Evolutionary conservation across 78 protist genomes (phyloP).

Genomic region (Dictyostelium firmibasis): DNA sequence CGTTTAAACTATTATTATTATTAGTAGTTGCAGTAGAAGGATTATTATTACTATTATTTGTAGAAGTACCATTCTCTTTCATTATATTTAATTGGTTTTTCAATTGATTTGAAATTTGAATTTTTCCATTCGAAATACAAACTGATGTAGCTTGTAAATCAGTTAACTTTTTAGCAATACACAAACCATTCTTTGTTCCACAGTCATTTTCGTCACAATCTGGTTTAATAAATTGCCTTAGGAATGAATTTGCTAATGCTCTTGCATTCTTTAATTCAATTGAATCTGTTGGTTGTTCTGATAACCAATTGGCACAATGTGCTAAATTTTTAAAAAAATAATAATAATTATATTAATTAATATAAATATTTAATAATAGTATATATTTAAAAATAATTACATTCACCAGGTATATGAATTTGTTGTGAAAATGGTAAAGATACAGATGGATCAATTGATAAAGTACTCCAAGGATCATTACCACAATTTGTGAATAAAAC

Average conservation of each 20-base stretch:
- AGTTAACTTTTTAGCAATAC: slow-evolving; percentile 23
- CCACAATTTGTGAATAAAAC: slow-evolving; percentile 38
- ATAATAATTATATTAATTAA: not conserved
- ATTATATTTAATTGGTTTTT: not conserved
- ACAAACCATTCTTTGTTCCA: slow-evolving; percentile 4
- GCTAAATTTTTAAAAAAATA: too few species aligned
- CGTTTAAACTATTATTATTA: too few species aligned
- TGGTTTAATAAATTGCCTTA: slow-evolving; percentile 23
- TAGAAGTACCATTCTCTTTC: not conserved
- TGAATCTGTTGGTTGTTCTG: slow-evolving; percentile 34
- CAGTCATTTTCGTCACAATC: slow-evolving; percentile 24
- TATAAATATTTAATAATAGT: not conserved
- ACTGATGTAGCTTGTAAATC: slow-evolving; percentile 12
- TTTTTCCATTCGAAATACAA: slow-evolving; percentile 5
- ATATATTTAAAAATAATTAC: too few species aligned
- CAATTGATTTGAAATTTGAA: not conserved
- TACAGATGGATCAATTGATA: slow-evolving; percentile 3
- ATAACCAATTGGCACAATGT: slow-evolving; percentile 70
- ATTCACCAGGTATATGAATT: slow-evolving; percentile 40
- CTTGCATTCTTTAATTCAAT: slow-evolving; percentile 12
- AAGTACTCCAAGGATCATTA: slow-evolving; percentile 52
- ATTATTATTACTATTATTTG: not conserved
- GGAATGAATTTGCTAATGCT: not conserved
- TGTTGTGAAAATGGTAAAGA: slow-evolving; percentile 19
- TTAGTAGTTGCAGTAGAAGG: not conserved